phyloP scores from a whole-genome alignment of 2,329 filamentous ascomycete species.

The Fusarium poae region DNA sequence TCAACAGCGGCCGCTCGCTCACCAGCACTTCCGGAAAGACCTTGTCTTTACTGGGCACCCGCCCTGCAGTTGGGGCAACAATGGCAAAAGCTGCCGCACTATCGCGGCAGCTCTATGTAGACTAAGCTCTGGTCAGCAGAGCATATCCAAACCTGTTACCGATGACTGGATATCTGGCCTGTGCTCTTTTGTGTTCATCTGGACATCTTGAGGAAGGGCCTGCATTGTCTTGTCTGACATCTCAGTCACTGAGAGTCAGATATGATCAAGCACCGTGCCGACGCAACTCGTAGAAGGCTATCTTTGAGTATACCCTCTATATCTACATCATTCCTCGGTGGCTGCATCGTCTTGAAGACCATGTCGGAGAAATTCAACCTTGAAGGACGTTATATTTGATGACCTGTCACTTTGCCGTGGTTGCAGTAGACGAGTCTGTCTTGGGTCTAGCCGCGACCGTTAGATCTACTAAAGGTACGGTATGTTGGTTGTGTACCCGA shows the following conservation, averaged over 20 bases:
- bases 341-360: conserved; percentile 21
- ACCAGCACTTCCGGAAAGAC: conserved; percentile 20
- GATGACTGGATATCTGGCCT: conserved; percentile 26
- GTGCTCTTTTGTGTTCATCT: background rate
- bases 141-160: background rate
- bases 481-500: conserved; percentile 45
- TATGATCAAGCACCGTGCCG: background rate
- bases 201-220: background rate
- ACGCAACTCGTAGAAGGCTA: background rate
- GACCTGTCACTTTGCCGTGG: conserved; percentile 30
- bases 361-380: conserved; percentile 26
- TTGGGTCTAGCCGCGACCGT: conserved; percentile 37
- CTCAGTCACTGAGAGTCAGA: background rate
- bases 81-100: conserved; percentile 32
- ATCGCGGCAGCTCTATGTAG: conserved; percentile 14
- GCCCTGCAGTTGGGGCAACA: conserved; percentile 30
- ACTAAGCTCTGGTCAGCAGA: conserved; percentile 11
- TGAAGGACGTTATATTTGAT: conserved; percentile 18
- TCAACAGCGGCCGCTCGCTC: conserved; percentile 37
- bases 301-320: background rate
- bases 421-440: conserved; percentile 22
- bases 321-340: background rate
- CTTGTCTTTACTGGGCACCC: conserved; percentile 21
- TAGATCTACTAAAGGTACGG: conserved; percentile 32
- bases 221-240: background rate